Conservation (phyloP, 176 grass and related monocot species). For the Microstegium vimineum region DNA sequence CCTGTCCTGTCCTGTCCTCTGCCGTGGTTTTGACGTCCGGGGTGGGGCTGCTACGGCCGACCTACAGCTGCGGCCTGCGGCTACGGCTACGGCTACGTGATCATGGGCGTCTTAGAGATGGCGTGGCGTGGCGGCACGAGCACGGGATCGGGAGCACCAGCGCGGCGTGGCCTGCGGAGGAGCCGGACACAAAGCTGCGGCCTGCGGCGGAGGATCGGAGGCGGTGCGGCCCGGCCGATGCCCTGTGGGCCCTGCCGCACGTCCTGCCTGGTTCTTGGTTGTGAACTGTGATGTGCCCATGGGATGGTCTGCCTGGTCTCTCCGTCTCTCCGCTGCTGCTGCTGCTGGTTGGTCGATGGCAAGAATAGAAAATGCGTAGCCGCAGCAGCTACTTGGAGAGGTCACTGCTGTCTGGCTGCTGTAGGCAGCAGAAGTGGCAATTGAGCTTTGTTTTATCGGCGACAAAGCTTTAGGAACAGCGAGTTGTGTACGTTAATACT, state of each 20-base stretch:
- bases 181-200: background rate
- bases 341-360: background rate
- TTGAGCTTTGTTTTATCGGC: background rate
- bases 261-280: background rate
- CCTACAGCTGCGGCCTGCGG: background rate
- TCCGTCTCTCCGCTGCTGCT: background rate
- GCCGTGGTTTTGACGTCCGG: background rate
- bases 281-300: background rate
- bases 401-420: background rate
- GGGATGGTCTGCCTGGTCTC: background rate
- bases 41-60: background rate
- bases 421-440: background rate
- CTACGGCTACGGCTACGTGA: background rate
- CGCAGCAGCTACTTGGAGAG: background rate
- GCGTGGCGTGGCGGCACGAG: background rate
- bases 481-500: background rate
- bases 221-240: background rate
- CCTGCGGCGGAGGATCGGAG: background rate
- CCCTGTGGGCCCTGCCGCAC: background rate
- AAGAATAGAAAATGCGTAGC: background rate
- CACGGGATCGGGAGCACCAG: background rate
- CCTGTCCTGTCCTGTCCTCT: background rate
- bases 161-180: background rate
- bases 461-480: background rate
- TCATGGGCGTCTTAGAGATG: background rate